A percentile compares a stretch with the other conserved stretches of the same genome.
Conservation (phyloP, 495 filamentous ascomycete genomes). For the Clavariopsis aquatica region DNA sequence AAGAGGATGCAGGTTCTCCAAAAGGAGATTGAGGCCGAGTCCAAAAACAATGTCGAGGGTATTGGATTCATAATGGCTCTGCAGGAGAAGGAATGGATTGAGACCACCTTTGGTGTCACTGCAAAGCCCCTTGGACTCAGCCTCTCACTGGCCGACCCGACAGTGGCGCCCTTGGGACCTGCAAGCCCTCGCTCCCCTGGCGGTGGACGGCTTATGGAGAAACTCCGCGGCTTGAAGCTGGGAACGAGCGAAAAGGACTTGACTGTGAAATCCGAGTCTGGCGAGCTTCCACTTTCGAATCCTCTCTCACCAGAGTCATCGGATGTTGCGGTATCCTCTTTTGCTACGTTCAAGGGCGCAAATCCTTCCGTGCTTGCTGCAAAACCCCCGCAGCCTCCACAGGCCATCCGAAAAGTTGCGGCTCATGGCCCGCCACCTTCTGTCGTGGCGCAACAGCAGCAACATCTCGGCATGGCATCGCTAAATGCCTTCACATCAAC, state of each 20-base stretch:
- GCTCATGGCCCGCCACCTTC: slow-evolving; percentile 47
- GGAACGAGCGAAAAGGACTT: slow-evolving; percentile 68
- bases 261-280: slow-evolving; percentile 17
- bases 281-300: slow-evolving; percentile 39
- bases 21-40: slow-evolving; percentile 45
- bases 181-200: slow-evolving; percentile 54
- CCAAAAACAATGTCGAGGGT: slow-evolving; percentile 67
- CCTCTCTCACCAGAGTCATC: slow-evolving; percentile 62
- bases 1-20: slow-evolving; percentile 63
- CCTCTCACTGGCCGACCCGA: slow-evolving; percentile 38
- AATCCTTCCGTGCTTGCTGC: slow-evolving; percentile 38
- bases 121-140: slow-evolving; percentile 39
- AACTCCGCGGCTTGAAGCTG: slow-evolving; percentile 72
- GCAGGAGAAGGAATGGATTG: slow-evolving; percentile 79
- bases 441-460: slow-evolving; percentile 44
- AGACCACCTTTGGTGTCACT: slow-evolving; percentile 70
- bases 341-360: slow-evolving; percentile 57
- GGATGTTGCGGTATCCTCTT: slow-evolving; percentile 67
- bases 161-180: slow-evolving; percentile 44
- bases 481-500: slow-evolving; percentile 40
- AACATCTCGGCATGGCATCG: slow-evolving; percentile 48
- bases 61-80: slow-evolving; percentile 78
- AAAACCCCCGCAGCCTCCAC: slow-evolving; percentile 42
- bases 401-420: slow-evolving; percentile 32
- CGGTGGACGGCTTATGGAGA: slow-evolving; percentile 69